Percentiles rank a stretch among this genome's conserved stretches.
Evolutionary conservation across 108 stramenopile species (phyloP).

Genomic region (Nannochloropsis gaditana): DNA sequence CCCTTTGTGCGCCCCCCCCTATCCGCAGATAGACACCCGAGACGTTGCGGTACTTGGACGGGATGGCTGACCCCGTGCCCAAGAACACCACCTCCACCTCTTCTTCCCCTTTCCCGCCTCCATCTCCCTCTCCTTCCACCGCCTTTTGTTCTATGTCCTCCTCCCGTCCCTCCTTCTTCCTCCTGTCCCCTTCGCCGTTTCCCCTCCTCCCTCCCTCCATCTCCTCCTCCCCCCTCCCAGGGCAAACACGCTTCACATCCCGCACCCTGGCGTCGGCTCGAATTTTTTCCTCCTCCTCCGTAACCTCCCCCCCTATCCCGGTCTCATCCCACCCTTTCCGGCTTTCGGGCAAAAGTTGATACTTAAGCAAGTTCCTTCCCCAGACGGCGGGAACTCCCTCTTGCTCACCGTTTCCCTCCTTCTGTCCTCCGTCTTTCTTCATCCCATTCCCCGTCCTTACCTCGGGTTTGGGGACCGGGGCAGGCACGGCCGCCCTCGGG

Average conservation of each 20-base stretch:
- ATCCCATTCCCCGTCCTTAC: not conserved
- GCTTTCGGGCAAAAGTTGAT: constrained; percentile 2
- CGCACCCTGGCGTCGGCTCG: not conserved
- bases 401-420: not conserved
- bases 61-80: constrained; percentile 93
- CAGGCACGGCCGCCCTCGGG: not conserved
- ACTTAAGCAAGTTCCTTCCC: not conserved
- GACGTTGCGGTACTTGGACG: constrained; percentile 95
- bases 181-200: not conserved
- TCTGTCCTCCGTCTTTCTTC: not conserved
- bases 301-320: not conserved
- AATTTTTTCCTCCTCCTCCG: not conserved
- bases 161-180: not conserved
- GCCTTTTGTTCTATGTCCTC: not conserved
- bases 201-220: not conserved
- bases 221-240: not conserved
- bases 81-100: constrained; percentile 71
- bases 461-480: not conserved
- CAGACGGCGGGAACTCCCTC: not conserved
- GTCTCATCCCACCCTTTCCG: not conserved
- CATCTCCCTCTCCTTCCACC: constrained; percentile 16
- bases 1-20: not conserved
- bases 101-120: constrained; percentile 9
- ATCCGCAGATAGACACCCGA: constrained; percentile 70
- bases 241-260: not conserved